Evolutionary conservation across 1,139 yeast species (phyloP).

Genomic region (Hansenula lynferdii): DNA sequence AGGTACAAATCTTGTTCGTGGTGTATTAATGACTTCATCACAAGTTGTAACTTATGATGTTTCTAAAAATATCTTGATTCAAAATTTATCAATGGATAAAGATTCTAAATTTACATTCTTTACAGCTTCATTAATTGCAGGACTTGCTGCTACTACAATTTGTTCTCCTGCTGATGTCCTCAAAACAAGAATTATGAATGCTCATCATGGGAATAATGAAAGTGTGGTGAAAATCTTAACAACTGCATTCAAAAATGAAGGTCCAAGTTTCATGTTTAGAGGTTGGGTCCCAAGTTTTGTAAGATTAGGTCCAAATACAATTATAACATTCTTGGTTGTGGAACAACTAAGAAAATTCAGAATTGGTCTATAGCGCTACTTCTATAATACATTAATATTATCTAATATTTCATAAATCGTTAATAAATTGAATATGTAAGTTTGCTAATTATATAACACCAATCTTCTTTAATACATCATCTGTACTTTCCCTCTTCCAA

Average conservation of each 20-base stretch:
- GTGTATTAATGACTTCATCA: constrained; percentile 85
- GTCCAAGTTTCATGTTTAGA: constrained; percentile 74
- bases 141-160: constrained; percentile 82
- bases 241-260: constrained; percentile 62
- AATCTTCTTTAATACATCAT: constrained; percentile 26
- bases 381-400: neutral
- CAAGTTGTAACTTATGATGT: constrained; percentile 88
- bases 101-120: constrained; percentile 69
- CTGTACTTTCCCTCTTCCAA: constrained; percentile 26
- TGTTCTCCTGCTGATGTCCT: constrained; percentile 93
- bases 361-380: constrained; percentile 46
- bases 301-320: constrained; percentile 86
- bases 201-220: constrained; percentile 37
- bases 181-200: constrained; percentile 81
- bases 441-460: constrained; percentile 18
- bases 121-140: constrained; percentile 71
- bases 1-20: constrained; percentile 73
- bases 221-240: constrained; percentile 48
- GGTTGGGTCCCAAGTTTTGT: constrained; percentile 91
- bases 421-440: constrained; percentile 1
- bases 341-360: constrained; percentile 66
- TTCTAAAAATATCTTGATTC: constrained; percentile 59
- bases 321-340: constrained; percentile 74
- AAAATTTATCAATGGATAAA: constrained; percentile 47
- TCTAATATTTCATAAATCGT: too few species aligned